These are phyloP conservation scores for Neurospora crassa DNA, from an alignment of 2,329 filamentous ascomycete species.

Conservation along the genomic window DNA sequence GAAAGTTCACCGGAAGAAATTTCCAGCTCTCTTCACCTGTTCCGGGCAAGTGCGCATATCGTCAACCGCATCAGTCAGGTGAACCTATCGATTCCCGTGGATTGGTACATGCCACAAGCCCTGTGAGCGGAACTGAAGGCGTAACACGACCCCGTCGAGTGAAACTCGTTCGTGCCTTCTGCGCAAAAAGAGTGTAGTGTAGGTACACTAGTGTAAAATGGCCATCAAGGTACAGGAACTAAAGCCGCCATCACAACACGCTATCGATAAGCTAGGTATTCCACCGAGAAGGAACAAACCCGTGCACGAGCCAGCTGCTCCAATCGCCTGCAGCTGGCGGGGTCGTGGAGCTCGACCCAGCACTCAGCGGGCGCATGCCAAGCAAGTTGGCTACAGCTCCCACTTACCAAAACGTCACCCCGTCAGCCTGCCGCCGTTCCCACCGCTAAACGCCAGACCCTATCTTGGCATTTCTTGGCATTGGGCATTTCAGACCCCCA, in stretches of 20 bases:
- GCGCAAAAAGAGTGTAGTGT: not conserved
- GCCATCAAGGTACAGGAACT: not conserved
- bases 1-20: not conserved
- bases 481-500: no score
- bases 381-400: not conserved
- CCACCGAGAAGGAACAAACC: not conserved
- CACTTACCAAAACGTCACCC: conserved; percentile 24
- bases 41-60: not conserved
- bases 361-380: not conserved
- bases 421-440: conserved; percentile 27
- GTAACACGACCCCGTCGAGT: not conserved
- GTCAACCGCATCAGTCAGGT: not conserved
- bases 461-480: no score
- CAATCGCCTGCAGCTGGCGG: conserved; percentile 1
- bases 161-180: not conserved
- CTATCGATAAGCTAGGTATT: not conserved
- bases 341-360: not conserved
- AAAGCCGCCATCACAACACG: not conserved
- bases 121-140: not conserved
- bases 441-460: no score
- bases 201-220: not conserved
- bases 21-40: not conserved
- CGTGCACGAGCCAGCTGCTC: not conserved
- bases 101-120: not conserved
- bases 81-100: no score